phyloP scores from a whole-genome alignment of 352 stramenopile species.

The Phytopythium sindhum region DNA sequence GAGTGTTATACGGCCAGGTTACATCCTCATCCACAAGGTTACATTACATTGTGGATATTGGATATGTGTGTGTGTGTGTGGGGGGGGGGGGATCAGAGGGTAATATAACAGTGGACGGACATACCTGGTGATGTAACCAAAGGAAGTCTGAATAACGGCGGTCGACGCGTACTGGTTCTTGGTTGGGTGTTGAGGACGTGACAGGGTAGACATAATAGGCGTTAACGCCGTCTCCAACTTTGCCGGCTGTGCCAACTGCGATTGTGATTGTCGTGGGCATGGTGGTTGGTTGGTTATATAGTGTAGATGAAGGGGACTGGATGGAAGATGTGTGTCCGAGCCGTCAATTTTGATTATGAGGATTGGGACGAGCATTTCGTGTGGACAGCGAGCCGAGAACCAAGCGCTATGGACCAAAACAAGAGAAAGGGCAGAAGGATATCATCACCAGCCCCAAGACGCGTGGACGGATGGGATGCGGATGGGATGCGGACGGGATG shows the following conservation, averaged over 20 bases:
- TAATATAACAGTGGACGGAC: background rate
- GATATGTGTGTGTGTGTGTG: too few species aligned
- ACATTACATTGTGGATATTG: too few species aligned
- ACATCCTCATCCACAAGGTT: too few species aligned
- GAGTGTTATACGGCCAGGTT: background rate
- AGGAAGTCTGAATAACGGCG: constrained; percentile 85
- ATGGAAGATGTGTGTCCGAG: background rate
- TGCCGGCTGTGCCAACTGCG: constrained; percentile 62
- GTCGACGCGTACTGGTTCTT: constrained; percentile 49
- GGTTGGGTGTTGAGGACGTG: constrained; percentile 44
- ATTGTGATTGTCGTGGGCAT: constrained; percentile 23
- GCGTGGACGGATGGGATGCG: background rate
- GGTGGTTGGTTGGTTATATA: background rate
- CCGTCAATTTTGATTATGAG: constrained; percentile 8
- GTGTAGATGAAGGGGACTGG: background rate
- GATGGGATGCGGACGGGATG: background rate
- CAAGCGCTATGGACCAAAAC: background rate
- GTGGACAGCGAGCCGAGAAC: background rate
- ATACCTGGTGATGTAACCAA: constrained; percentile 70
- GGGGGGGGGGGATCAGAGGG: background rate
- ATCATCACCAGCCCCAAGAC: background rate
- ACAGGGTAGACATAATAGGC: constrained; percentile 82
- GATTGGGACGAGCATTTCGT: background rate
- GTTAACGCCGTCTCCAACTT: constrained; percentile 84
- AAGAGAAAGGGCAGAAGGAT: background rate